Conservation (phyloP, 352 stramenopile genomes). For the Phytophthora colocasiae region DNA sequence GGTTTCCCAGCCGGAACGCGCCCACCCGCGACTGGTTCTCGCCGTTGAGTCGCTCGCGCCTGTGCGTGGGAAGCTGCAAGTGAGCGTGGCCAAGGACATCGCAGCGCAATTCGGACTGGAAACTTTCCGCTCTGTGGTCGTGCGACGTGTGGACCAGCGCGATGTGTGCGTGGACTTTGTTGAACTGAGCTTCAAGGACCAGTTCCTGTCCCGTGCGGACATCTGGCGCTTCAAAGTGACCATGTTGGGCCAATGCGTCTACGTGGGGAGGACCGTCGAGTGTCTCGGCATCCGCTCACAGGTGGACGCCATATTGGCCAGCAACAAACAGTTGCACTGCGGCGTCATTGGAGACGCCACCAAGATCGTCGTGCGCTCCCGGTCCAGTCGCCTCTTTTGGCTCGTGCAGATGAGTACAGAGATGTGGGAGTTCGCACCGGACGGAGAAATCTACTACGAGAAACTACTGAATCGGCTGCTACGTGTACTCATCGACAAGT, state of each 20-base stretch:
- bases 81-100: conserved; percentile 81
- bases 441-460: conserved; percentile 92
- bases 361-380: conserved; percentile 96
- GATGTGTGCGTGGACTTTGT: conserved; percentile 84
- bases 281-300: conserved; percentile 86
- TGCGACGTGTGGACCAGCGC: conserved; percentile 62
- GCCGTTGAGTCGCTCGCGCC: conserved; percentile 68
- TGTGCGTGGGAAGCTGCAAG: conserved; percentile 75
- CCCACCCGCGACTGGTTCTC: conserved; percentile 70
- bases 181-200: conserved; percentile 91
- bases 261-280: conserved; percentile 76
- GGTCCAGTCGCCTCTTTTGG: conserved; percentile 97
- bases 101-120: conserved; percentile 80
- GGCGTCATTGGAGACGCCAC: conserved; percentile 96
- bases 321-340: conserved; percentile 75
- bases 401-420: conserved; percentile 97
- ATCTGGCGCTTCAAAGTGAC: conserved; percentile 91
- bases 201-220: conserved; percentile 92
- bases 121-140: conserved; percentile 57
- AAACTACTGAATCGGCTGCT: conserved; percentile 89
- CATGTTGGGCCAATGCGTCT: conserved; percentile 78
- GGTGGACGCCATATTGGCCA: conserved; percentile 91
- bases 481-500: conserved; percentile 80
- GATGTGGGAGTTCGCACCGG: conserved; percentile 93
- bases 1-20: conserved; percentile 61